A percentile compares a stretch with the other conserved stretches of the same genome.
Evolutionary conservation across 2,329 filamentous ascomycete genomes (phyloP).

Genomic region (Aspergillus candidus): DNA sequence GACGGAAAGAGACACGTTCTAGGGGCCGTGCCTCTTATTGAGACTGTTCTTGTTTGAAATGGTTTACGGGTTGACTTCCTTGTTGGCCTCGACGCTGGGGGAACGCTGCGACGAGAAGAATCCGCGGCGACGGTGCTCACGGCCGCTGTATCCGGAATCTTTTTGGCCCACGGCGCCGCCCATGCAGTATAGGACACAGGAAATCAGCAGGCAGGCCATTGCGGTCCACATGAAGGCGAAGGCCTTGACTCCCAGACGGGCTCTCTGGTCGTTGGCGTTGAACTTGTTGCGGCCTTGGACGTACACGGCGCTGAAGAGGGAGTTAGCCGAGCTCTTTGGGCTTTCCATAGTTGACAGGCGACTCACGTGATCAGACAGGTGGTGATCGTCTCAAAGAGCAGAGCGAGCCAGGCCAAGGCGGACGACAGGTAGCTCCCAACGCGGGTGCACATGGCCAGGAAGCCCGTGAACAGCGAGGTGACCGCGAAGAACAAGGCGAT

Average conservation of each 20-base stretch:
- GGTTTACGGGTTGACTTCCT: conserved; percentile 24
- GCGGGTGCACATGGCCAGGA: conserved; percentile 47
- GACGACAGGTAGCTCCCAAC: conserved; percentile 48
- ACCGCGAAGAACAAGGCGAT: conserved; percentile 71
- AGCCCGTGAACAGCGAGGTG: conserved; percentile 40
- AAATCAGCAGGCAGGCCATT: conserved; percentile 49
- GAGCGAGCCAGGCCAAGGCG: conserved; percentile 47
- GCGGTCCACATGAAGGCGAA: conserved; percentile 59
- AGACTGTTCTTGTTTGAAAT: background rate
- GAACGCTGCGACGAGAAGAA: conserved; percentile 32
- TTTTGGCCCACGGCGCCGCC: conserved; percentile 32
- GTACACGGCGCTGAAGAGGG: conserved; percentile 48
- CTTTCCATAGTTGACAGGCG: background rate
- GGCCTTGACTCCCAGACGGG: conserved; percentile 52
- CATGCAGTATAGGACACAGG: conserved; percentile 53
- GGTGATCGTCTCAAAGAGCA: conserved; percentile 54
- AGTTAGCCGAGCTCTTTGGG: conserved; percentile 14
- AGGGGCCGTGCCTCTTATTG: too few relatives aligned
- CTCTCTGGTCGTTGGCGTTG: conserved; percentile 42
- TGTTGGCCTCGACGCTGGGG: conserved; percentile 24
- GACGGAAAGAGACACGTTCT: too few relatives aligned
- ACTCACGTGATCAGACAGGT: conserved; percentile 59
- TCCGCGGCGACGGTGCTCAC: conserved; percentile 32
- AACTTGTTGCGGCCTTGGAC: conserved; percentile 54
- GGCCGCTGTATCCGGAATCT: conserved; percentile 31